These are phyloP conservation scores for Umbelopsis isabellina DNA, from an alignment of 192 early-diverging fungal species.

Conservation along the genomic window DNA sequence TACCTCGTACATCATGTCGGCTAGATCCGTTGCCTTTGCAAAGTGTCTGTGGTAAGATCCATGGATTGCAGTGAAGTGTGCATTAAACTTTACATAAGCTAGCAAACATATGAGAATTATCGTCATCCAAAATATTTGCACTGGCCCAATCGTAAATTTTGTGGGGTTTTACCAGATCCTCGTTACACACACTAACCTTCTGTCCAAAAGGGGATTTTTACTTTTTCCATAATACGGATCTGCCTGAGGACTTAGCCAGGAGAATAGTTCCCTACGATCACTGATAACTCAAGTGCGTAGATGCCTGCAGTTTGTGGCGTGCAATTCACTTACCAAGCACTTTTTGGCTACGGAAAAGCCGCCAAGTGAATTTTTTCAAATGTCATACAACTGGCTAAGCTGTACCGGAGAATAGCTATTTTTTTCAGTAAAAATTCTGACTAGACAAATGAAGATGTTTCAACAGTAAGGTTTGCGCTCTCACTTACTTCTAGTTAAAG, in stretches of 20 bases:
- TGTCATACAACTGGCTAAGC: neutral
- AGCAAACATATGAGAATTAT: neutral
- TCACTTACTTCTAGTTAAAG: too few relatives aligned
- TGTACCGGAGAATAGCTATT: neutral
- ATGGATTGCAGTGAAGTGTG: too few relatives aligned
- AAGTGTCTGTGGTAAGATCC: too few relatives aligned
- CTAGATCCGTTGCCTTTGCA: too few relatives aligned
- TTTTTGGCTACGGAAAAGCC: neutral
- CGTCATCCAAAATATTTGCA: neutral
- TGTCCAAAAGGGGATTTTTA: slow-evolving; percentile 1
- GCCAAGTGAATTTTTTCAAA: neutral
- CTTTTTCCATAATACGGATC: neutral
- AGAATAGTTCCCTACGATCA: neutral
- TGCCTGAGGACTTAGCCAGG: neutral
- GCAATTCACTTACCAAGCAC: too few relatives aligned
- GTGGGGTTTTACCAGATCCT: neutral
- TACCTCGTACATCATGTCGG: too few relatives aligned
- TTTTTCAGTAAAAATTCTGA: neutral
- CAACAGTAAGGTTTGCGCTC: too few relatives aligned
- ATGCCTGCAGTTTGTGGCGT: too few relatives aligned
- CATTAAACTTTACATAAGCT: neutral
- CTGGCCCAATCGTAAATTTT: slow-evolving; percentile 17
- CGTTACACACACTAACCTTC: too few relatives aligned
- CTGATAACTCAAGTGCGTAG: neutral
- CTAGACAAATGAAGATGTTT: neutral